Evolutionary conservation across 768 basidiomycete genomes (phyloP), one percentile per base, ranked within the genome.

Genomic region (Leccinum imitatum): DNA sequence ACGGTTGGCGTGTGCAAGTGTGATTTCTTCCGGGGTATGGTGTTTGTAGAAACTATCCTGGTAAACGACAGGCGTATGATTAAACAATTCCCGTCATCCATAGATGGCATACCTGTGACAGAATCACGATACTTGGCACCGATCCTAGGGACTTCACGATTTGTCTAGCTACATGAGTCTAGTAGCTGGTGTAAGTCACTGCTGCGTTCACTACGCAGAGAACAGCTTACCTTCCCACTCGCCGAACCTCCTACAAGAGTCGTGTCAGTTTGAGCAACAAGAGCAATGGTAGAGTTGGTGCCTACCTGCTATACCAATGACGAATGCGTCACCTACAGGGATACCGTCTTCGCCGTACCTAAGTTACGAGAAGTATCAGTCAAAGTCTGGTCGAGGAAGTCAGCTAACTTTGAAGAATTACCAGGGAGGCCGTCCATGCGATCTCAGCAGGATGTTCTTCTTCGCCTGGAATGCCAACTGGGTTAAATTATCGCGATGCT

Each of bases 31-130:
- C 2, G 84, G 81, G 4, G 81, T 82, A 67, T 93, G 91, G 50
- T 76, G 76, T 67, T 89, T 92, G 77, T 99, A 99, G 76, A 98
- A 99, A 70, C 91, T 92, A 73, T 98, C 95, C 91, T 95, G 73
- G 51, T 59, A 19, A 50, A 37, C 3, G 21, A 51, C 46, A 25
- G 13, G 37, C 25, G 5, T 23, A 30, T 41, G 17, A 44, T 46
- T 33, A 52, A 21, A 51, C 30, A 39, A 21, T 30, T 19, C n/a
- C 23, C 17, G 48, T 19, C 17, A 27, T 52, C 33, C 11, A 39
- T 47, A 39, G 46, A 50, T 10, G 57, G 15, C 74, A 39, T 61
- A 89, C 91, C 77, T 95, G 93, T 27, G 93, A 94, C 54, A 99
- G 75, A 65, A 99, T 97, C 56, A 96, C 86, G 39, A 98, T 90